Percentiles rank a stretch among this genome's conserved stretches.
These are phyloP conservation scores for Ophiostoma novo-ulmi DNA, from an alignment of 2,329 filamentous ascomycete genomes.

Conservation along the genomic window DNA sequence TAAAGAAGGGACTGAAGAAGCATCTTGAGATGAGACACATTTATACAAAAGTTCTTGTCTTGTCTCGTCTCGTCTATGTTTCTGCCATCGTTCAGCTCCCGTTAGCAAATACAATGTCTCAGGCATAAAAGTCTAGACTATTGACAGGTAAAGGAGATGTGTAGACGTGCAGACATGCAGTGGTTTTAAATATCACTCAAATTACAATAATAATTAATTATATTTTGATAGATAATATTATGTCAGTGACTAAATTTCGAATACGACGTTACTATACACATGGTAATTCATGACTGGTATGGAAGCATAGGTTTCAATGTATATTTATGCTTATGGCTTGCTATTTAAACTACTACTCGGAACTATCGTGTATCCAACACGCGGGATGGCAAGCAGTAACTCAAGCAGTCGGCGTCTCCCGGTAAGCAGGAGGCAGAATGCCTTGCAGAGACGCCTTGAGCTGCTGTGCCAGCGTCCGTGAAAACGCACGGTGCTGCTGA, in stretches of 20 bases:
- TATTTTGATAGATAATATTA: too few relatives aligned
- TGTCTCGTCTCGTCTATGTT: background rate
- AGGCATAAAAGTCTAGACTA: background rate
- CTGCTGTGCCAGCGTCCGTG: conserved; percentile 1
- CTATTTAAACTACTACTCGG: background rate
- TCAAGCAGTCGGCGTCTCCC: background rate
- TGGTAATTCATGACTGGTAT: background rate
- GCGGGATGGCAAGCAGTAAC: background rate
- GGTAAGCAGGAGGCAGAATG: background rate
- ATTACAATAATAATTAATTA: too few relatives aligned
- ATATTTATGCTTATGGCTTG: background rate
- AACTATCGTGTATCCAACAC: background rate
- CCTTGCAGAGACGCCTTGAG: background rate
- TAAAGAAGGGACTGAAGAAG: background rate
- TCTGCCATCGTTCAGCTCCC: background rate
- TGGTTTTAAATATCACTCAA: too few relatives aligned
- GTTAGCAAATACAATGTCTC: background rate
- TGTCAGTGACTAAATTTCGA: too few relatives aligned
- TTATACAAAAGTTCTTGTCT: background rate
- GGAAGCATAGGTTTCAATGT: background rate
- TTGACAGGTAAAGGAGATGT: too few relatives aligned
- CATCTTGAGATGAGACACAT: background rate
- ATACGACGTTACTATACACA: background rate
- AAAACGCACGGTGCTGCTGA: background rate
- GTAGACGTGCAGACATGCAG: too few relatives aligned